Conservation (phyloP, 148 eudicot genomes). For the Rhododendron molle region DNA sequence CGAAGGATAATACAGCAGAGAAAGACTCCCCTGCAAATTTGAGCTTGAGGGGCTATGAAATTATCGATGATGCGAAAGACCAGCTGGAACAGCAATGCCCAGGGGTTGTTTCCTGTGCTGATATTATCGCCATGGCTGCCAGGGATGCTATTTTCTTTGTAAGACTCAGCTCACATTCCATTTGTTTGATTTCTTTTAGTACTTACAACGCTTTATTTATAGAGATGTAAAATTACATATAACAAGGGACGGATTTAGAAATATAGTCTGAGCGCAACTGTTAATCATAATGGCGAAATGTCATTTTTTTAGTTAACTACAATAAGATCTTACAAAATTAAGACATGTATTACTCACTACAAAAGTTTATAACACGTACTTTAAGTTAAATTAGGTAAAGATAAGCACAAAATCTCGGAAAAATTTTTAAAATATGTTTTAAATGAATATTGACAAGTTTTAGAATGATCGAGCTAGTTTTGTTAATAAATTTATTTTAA, state of each 20-base stretch:
- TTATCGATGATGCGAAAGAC: slow-evolving; percentile 60
- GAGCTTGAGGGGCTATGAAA: slow-evolving; percentile 75
- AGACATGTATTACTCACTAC: too few species aligned
- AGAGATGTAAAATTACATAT: background rate
- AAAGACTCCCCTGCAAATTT: slow-evolving; percentile 89
- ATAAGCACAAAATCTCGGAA: too few species aligned
- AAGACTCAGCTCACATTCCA: slow-evolving; percentile 9
- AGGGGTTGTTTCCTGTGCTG: slow-evolving; percentile 87
- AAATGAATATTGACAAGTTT: too few species aligned
- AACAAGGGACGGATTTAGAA: background rate
- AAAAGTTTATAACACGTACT: too few species aligned
- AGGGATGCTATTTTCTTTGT: slow-evolving; percentile 87
- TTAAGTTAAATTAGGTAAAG: too few species aligned
- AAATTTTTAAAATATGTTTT: too few species aligned
- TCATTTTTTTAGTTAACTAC: too few species aligned
- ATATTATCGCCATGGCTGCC: slow-evolving; percentile 82
- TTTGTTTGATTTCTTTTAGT: background rate
- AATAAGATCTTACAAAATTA: too few species aligned
- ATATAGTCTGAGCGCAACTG: too few species aligned
- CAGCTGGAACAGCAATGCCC: slow-evolving; percentile 68
- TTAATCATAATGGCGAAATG: too few species aligned
- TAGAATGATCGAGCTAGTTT: too few species aligned
- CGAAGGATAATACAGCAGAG: slow-evolving; percentile 73
- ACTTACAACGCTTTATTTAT: background rate
- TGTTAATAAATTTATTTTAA: too few species aligned